Percentiles rank a stretch among this genome's conserved stretches.
Evolutionary conservation across 169 alveolate species (phyloP).

Genomic region (Plasmodium chabaudi): DNA sequence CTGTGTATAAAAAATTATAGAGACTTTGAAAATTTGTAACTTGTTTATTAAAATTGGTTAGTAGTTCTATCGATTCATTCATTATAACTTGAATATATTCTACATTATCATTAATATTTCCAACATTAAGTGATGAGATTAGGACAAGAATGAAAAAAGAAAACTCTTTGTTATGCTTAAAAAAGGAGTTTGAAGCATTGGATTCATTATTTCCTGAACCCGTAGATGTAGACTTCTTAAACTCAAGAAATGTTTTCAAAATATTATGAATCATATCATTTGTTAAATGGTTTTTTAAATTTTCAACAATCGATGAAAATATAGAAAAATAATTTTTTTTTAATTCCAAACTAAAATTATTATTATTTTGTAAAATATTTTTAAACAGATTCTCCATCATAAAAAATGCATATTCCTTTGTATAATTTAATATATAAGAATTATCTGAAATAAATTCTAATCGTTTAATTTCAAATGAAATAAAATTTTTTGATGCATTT

Average conservation of each 20-base stretch:
- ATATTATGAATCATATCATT: conserved; percentile 40
- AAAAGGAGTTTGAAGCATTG: background rate
- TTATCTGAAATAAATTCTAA: conserved; percentile 43
- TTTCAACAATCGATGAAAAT: conserved; percentile 34
- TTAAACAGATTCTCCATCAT: conserved; percentile 41
- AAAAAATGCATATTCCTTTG: conserved; percentile 53
- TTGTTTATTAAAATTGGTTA: conserved; percentile 1
- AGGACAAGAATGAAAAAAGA: conserved; percentile 18
- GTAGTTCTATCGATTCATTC: conserved; percentile 13
- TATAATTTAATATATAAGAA: conserved; percentile 53
- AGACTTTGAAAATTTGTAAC: conserved; percentile 1
- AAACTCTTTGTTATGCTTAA: conserved; percentile 47
- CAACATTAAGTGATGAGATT: conserved; percentile 18
- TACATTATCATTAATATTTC: background rate
- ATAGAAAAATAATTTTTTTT: conserved; percentile 58
- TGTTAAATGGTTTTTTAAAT: conserved; percentile 16
- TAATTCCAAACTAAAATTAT: conserved; percentile 12
- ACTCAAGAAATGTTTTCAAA: conserved; percentile 36
- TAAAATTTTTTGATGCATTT: conserved; percentile 11
- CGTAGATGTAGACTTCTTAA: background rate
- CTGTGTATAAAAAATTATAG: conserved; percentile 3
- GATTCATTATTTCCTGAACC: too few relatives aligned
- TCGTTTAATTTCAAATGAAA: conserved; percentile 32
- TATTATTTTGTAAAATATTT: conserved; percentile 11
- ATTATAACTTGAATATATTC: conserved; percentile 5